Evolutionary conservation across 2,329 filamentous ascomycete species (phyloP), one percentile per base, ranked within the genome.

Genomic region (Aspergillus puulaauensis): DNA sequence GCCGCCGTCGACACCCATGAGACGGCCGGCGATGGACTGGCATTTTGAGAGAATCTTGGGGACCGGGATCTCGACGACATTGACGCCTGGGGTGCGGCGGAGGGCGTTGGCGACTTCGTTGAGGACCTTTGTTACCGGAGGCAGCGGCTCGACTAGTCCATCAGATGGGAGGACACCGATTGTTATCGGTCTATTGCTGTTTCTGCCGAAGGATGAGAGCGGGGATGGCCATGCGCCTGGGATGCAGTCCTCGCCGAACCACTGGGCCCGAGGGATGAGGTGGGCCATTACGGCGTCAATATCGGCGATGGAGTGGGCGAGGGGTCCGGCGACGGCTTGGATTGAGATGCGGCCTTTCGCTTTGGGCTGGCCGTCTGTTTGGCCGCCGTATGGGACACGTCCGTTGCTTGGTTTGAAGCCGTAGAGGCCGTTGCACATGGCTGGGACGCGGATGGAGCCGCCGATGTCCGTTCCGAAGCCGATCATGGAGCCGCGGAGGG

Each of bases 381-480:
- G 82, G 11, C 80, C 79, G 9, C 81, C 80, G 58, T 78, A 84
- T 0, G 81, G 81, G 1, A 85, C 70, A 2, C 84, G 73, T 11
- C 74, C 73, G 2, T 68, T 66, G 41, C 74, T 78, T 1, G 80
- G 81, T 54, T 82, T 82, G 66, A 83, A 75, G 1, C 80, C 79
- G 61, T 81, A 83, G 3, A 82, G 61, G 0, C 80, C 81, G 55
- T 79, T 77, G 52, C 80, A 82, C 75, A 82, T 80, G 1, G 81
- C 79, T 0, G 78, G 78, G 6, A 80, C 68, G 3, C 78, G 72
- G 47, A 79, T 77, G 45, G 74, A 77, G 21, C 78, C 78, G 7
- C 76, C 77, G 47, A 88, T 80, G 70, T 89, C 86, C 0, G 86
- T 88, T 0, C 84, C 85, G 12, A 88, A 77, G 1, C 87, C 87